Percentiles rank a stretch among this genome's conserved stretches.
Conservation (phyloP, 2,329 filamentous ascomycete species). For the Lasiodiplodia hormozganensis region DNA sequence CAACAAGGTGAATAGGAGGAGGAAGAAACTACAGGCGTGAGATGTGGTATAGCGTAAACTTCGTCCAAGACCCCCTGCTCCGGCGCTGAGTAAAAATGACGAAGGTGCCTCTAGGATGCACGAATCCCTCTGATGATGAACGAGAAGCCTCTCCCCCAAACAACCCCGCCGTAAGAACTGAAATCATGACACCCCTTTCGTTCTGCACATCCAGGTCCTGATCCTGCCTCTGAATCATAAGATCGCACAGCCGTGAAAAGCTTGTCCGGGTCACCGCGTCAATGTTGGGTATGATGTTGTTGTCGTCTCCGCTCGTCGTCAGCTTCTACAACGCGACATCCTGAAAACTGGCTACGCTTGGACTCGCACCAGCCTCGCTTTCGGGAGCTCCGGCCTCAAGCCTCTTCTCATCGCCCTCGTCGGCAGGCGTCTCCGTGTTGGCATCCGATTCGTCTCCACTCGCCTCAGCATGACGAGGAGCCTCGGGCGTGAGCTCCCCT, state of each 20-base stretch:
- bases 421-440: conserved; percentile 14
- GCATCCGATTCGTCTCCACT: conserved; percentile 22
- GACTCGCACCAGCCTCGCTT: conserved; percentile 23
- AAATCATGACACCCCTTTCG: conserved; percentile 14
- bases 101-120: background rate
- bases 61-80: conserved; percentile 8
- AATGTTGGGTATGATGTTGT: conserved; percentile 21
- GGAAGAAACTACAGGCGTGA: conserved; percentile 19
- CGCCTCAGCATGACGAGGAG: background rate
- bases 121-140: background rate
- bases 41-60: conserved; percentile 23
- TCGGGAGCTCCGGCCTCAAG: conserved; percentile 16
- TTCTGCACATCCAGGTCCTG: background rate
- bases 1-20: background rate
- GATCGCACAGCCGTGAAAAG: conserved; percentile 19
- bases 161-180: background rate
- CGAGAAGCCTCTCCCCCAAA: background rate
- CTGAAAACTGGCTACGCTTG: conserved; percentile 24
- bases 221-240: conserved; percentile 14
- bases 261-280: conserved; percentile 12
- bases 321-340: conserved; percentile 26
- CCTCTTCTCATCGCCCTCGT: conserved; percentile 6
- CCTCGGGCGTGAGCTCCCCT: conserved; percentile 17
- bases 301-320: conserved; percentile 18
- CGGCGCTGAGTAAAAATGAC: conserved; percentile 10